A percentile compares a stretch with the other conserved stretches of the same genome.
These are phyloP conservation scores for Wickerhamiella brachini DNA, from an alignment of 805 yeast species.

Conservation along the genomic window DNA sequence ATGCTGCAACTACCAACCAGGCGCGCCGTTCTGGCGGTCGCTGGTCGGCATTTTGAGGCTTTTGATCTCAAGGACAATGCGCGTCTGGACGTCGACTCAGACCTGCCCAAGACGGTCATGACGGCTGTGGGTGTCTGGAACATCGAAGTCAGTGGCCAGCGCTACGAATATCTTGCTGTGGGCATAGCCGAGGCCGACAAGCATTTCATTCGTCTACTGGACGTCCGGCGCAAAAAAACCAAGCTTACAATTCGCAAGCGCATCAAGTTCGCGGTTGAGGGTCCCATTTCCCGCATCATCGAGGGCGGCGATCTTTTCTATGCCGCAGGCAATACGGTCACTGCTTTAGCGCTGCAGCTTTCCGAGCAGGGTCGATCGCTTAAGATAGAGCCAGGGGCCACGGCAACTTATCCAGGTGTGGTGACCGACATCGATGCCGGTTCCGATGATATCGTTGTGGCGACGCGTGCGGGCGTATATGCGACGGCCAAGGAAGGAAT, in stretches of 20 bases:
- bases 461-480: neutral
- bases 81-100: neutral
- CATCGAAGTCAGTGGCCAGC: neutral
- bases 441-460: neutral
- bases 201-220: neutral
- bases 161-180: neutral
- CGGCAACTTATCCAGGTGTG: neutral
- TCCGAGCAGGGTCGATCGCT: neutral
- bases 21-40: neutral
- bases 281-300: neutral
- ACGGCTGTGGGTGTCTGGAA: neutral
- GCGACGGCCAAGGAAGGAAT: neutral
- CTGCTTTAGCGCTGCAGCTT: neutral
- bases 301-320: neutral
- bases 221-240: neutral
- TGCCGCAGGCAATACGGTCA: neutral
- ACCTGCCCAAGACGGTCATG: neutral
- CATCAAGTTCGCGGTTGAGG: neutral
- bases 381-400: neutral
- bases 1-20: neutral
- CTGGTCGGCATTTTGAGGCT: neutral
- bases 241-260: neutral
- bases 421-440: neutral
- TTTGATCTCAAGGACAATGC: neutral
- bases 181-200: neutral